Conservation (phyloP, 148 eudicot genomes). For the Rhododendron simsii region DNA sequence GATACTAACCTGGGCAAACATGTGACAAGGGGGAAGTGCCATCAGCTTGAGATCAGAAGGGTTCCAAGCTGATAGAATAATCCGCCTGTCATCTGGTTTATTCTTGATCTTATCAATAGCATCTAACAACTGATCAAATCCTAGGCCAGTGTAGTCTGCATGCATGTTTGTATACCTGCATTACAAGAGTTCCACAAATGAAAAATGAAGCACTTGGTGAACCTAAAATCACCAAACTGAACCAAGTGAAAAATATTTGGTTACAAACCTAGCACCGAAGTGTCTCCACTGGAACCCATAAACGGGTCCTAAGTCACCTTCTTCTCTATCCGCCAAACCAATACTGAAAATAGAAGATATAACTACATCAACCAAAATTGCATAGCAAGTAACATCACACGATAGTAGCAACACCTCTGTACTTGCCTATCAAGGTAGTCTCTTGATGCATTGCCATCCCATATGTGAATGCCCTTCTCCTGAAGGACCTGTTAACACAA, state of each 20-base stretch:
- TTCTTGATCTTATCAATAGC: conserved; percentile 80
- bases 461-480: conserved; percentile 82
- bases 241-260: not conserved
- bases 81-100: conserved; percentile 87
- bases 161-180: conserved; percentile 85
- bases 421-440: conserved; percentile 68
- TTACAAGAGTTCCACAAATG: not conserved
- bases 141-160: conserved; percentile 88
- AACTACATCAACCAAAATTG: not conserved
- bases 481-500: conserved; percentile 37
- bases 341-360: conserved; percentile 40
- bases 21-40: conserved; percentile 98
- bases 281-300: conserved; percentile 99
- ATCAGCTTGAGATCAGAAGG: conserved; percentile 80
- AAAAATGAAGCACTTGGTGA: not conserved
- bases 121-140: conserved; percentile 83
- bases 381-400: not conserved
- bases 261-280: conserved; percentile 79
- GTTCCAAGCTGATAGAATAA: conserved; percentile 94
- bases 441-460: conserved; percentile 96
- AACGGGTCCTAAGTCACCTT: conserved; percentile 91
- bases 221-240: not conserved
- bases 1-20: conserved; percentile 66
- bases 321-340: conserved; percentile 83
- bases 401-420: not conserved